These are phyloP conservation scores for Aspergillus sp. DNA, from an alignment of 2,329 filamentous ascomycete species.

Conservation along the genomic window DNA sequence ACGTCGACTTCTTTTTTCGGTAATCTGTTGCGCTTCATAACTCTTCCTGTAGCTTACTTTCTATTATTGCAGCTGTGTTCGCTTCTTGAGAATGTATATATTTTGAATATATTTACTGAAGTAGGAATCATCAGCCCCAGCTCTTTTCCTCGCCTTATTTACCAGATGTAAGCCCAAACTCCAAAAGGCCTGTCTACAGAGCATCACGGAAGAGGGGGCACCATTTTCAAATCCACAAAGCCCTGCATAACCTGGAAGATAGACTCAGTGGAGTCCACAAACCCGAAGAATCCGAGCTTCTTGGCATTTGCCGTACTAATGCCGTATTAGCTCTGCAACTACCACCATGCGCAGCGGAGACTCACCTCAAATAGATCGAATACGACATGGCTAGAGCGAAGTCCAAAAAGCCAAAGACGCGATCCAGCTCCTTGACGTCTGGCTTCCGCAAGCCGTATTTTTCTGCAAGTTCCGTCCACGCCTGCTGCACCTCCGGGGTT, in stretches of 20 bases:
- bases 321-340: conserved; percentile 1
- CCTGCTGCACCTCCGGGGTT: conserved; percentile 32
- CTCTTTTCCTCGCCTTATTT: too few species aligned
- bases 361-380: conserved; percentile 22
- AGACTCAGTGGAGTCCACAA: conserved; percentile 22
- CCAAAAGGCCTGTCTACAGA: too few species aligned
- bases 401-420: conserved; percentile 41
- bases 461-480: conserved; percentile 38
- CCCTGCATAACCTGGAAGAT: background rate
- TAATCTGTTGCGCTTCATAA: too few species aligned
- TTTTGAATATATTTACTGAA: too few species aligned
- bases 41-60: too few species aligned
- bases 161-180: too few species aligned
- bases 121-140: too few species aligned
- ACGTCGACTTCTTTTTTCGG: too few species aligned
- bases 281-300: conserved; percentile 25
- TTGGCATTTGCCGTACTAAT: conserved; percentile 21
- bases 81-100: too few species aligned
- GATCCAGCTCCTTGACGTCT: conserved; percentile 36
- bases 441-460: conserved; percentile 33
- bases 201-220: conserved; percentile 1
- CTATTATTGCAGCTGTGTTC: too few species aligned
- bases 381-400: conserved; percentile 24
- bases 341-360: background rate
- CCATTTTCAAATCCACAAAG: conserved; percentile 1